Percentiles rank a stretch among this genome's conserved stretches.
Evolutionary conservation across 768 basidiomycete genomes (phyloP).

Genomic region (Mycena capillaripes): DNA sequence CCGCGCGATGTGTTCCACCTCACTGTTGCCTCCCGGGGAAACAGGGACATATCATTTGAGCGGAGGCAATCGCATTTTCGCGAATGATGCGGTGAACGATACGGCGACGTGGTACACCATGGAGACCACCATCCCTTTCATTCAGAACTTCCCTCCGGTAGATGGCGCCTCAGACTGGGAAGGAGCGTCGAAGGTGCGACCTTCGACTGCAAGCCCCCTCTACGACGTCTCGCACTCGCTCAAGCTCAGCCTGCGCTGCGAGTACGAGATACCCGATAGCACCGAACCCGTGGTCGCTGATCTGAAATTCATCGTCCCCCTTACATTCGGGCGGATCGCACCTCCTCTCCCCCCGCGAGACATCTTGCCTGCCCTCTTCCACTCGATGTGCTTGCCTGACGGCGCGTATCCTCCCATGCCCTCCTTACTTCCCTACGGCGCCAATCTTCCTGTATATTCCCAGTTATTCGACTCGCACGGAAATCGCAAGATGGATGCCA

Average conservation of each 20-base stretch:
- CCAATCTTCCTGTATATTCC: slow-evolving; percentile 78
- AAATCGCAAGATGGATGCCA: slow-evolving; percentile 77
- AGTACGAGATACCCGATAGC: slow-evolving; percentile 64
- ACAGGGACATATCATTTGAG: slow-evolving; percentile 63
- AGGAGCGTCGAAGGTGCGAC: slow-evolving; percentile 55
- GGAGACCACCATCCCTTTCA: slow-evolving; percentile 67
- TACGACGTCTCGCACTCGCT: slow-evolving; percentile 54
- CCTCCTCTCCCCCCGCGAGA: slow-evolving; percentile 44
- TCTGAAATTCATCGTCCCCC: slow-evolving; percentile 62
- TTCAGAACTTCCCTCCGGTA: slow-evolving; percentile 39
- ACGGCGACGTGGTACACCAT: slow-evolving; percentile 70
- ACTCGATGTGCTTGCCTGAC: slow-evolving; percentile 36
- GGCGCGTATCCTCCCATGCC: slow-evolving; percentile 29
- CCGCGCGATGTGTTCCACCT: slow-evolving; percentile 53
- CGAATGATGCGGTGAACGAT: slow-evolving; percentile 50
- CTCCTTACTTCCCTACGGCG: slow-evolving; percentile 35
- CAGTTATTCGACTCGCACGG: slow-evolving; percentile 84
- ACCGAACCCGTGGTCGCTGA: slow-evolving; percentile 48
- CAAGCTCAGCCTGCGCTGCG: slow-evolving; percentile 42
- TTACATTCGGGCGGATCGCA: slow-evolving; percentile 62
- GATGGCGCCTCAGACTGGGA: slow-evolving; percentile 55
- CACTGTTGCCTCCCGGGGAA: slow-evolving; percentile 64
- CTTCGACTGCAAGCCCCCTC: slow-evolving; percentile 66
- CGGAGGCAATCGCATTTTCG: slow-evolving; percentile 65
- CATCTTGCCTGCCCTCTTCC: slow-evolving; percentile 30